phyloP scores from a whole-genome alignment of 1,284 basidiomycete species.

The Naganishia albida region DNA sequence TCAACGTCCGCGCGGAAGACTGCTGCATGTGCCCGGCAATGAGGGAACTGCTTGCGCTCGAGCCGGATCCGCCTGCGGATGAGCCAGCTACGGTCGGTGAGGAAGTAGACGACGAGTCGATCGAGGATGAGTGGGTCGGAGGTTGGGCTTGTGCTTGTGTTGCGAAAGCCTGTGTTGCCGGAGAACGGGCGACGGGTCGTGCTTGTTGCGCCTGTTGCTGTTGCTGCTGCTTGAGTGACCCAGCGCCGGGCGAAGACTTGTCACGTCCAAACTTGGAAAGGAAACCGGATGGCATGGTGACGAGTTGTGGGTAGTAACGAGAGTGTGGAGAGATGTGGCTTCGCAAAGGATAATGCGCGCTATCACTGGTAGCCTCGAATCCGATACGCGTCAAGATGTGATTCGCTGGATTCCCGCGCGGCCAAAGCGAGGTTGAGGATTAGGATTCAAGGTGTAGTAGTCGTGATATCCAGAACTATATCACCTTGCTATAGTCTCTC shows the following conservation, averaged over 20 bases:
- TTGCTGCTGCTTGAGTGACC: conserved; percentile 7
- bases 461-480: too few species aligned
- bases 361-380: too few species aligned
- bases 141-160: background rate
- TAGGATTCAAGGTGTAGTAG: too few species aligned
- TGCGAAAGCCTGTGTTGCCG: background rate
- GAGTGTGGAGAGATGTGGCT: too few species aligned
- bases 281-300: conserved; percentile 28
- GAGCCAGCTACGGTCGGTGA: conserved; percentile 11
- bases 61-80: conserved; percentile 32
- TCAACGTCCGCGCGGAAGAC: conserved; percentile 5
- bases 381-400: too few species aligned
- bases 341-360: too few species aligned
- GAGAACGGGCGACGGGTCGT: background rate
- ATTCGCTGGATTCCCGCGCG: too few species aligned
- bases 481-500: too few species aligned
- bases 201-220: conserved; percentile 10
- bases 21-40: conserved; percentile 9
- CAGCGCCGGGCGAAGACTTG: conserved; percentile 17
- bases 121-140: conserved; percentile 1
- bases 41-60: conserved; percentile 38
- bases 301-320: too few species aligned
- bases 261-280: conserved; percentile 31
- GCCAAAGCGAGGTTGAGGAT: too few species aligned
- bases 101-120: conserved; percentile 7